Evolutionary conservation across 345 rosid species (phyloP).

Genomic region (Bruguiera sexangula): DNA sequence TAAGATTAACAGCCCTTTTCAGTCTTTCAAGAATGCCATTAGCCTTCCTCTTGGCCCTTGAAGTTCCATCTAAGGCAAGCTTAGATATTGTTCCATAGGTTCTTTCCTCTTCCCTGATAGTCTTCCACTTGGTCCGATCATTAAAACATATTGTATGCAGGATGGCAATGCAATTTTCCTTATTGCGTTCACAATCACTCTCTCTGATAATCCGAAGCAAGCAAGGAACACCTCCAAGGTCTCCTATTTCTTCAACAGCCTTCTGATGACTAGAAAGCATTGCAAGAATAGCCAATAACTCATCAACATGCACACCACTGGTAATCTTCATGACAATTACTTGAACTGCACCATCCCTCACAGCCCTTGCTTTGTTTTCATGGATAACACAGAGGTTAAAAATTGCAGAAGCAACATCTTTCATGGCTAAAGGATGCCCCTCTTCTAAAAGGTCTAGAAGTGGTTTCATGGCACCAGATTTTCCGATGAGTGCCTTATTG

Average conservation of each 20-base stretch:
- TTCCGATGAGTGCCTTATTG: conserved; percentile 75
- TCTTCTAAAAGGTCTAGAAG: conserved; percentile 73
- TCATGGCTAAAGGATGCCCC: conserved; percentile 72
- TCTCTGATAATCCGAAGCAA: conserved; percentile 63
- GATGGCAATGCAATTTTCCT: conserved; percentile 85
- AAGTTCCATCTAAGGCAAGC: conserved; percentile 74
- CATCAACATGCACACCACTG: conserved; percentile 64
- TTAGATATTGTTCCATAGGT: conserved; percentile 60
- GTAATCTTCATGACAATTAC: conserved; percentile 66
- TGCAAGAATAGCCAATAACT: conserved; percentile 78
- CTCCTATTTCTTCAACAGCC: conserved; percentile 74
- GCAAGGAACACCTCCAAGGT: conserved; percentile 68
- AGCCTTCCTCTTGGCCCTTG: conserved; percentile 96
- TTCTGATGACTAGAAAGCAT: conserved; percentile 71
- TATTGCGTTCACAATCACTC: conserved; percentile 69
- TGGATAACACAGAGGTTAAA: conserved; percentile 71
- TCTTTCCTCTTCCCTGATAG: conserved; percentile 75
- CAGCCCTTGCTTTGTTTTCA: conserved; percentile 82
- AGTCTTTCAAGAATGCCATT: conserved; percentile 71
- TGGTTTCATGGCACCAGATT: conserved; percentile 67
- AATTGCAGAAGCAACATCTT: conserved; percentile 91
- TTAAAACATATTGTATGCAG: conserved; percentile 60
- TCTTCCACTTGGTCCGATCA: conserved; percentile 77
- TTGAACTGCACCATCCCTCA: conserved; percentile 72
- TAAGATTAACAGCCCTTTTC: conserved; percentile 58